Conservation (phyloP, 768 basidiomycete species). For the Pisolithus albus region DNA sequence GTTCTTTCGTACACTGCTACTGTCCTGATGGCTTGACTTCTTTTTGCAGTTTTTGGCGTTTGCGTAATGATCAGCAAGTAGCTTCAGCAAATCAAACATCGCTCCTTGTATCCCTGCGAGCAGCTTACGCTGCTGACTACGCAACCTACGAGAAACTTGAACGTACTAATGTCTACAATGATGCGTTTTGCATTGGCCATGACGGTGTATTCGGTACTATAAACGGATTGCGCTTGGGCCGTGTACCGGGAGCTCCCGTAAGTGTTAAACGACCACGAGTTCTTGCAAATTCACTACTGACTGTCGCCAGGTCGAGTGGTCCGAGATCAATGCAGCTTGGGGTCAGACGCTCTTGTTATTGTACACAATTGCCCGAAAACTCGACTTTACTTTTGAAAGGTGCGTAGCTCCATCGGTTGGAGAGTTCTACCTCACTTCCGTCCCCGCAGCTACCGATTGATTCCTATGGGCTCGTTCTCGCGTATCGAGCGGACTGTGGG, state of each 20-base stretch:
- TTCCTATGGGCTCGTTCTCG: constrained; percentile 94
- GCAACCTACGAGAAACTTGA: constrained; percentile 78
- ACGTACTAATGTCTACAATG: constrained; percentile 91
- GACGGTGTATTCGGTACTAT: constrained; percentile 97
- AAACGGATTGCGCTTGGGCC: constrained; percentile 87
- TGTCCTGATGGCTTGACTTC: background rate
- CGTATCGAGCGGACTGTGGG: constrained; percentile 78
- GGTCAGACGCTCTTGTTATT: constrained; percentile 89
- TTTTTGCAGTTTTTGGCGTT: constrained; percentile 66
- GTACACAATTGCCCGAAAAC: constrained; percentile 86
- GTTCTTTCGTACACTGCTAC: constrained; percentile 23
- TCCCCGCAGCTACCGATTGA: constrained; percentile 65
- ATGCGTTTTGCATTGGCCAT: constrained; percentile 92
- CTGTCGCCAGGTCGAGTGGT: constrained; percentile 79
- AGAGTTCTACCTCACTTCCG: constrained; percentile 7
- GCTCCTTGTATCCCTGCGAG: constrained; percentile 64
- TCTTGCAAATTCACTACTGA: constrained; percentile 5
- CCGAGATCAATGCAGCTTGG: constrained; percentile 99
- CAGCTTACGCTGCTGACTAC: constrained; percentile 73
- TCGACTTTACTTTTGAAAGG: constrained; percentile 85
- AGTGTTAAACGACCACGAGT: constrained; percentile 18
- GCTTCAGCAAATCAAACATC: constrained; percentile 58
- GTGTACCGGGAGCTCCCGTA: constrained; percentile 78
- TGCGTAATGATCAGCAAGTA: constrained; percentile 67
- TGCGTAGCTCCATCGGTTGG: constrained; percentile 29